Evolutionary conservation across 208 protist genomes (phyloP), one percentile per base, ranked within the genome.

Genomic region (Trypanosoma vivax): DNA sequence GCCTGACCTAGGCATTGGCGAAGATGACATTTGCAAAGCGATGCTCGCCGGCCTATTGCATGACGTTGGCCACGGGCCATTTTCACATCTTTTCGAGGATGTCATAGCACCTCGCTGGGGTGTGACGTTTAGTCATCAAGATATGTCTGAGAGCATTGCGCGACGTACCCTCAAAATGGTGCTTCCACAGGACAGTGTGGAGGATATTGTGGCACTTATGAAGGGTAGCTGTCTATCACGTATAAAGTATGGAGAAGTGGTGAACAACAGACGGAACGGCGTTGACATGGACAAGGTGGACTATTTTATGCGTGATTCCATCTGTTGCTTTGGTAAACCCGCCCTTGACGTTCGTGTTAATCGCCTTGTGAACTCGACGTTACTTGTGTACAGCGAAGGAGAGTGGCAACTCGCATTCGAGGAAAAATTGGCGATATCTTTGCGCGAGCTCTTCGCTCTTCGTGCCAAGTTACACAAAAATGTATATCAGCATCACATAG

Each of bases 281-380:
- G 79, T 99, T 34, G 97, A 99, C 61, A 96, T 99, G 33, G 97
- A 99, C 53, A 94, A 96, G 38, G 81, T 98, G 10, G 97, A 99
- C 67, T 99, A 99, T 64, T 83, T 99, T 29, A 74, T 90, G 5
- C 82, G 97, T 39, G 97, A 99, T 60, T 90, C 83, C 6, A 70
- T 94, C 43, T 91, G 83, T 57, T 93, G 86, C 58, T 95, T 89
- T 60, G 89, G 88, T 41, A 88, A 90, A 68, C 77, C 80, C 7
- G 81, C 81, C 6, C 73, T 94, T 9, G 90, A 94, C 50, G 88
- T 90, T 9, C 80, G 90, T 18, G 66, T 94, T 13, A 70, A 79
- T 16, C 89, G 92, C 25, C 66, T 96, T 21, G 78, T 95, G 42
- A 73, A 86, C 49, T 85, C 92, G 2, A 65, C 76, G 10, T 68